A percentile compares a stretch with the other conserved stretches of the same genome.
Conservation (phyloP, 768 basidiomycete species). For the Peribolospora baueri region DNA sequence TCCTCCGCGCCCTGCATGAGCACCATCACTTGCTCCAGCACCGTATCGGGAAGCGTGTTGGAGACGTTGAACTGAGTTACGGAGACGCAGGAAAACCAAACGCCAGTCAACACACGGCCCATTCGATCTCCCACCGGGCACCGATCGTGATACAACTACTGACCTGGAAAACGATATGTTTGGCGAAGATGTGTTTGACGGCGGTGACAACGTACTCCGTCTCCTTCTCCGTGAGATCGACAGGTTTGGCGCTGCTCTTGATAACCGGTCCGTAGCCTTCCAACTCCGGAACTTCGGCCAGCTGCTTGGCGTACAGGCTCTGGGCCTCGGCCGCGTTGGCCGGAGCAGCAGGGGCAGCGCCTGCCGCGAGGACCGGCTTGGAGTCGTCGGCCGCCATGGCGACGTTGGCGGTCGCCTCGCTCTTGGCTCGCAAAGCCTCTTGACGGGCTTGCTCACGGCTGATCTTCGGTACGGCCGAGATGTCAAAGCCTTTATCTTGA, state of each 20-base stretch:
- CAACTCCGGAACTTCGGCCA: conserved; percentile 66
- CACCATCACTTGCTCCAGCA: conserved; percentile 79
- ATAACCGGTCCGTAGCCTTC: conserved; percentile 60
- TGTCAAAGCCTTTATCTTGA: conserved; percentile 50
- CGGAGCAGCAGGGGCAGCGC: conserved; percentile 40
- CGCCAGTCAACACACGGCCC: conserved; percentile 1
- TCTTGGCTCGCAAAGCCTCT: conserved; percentile 55
- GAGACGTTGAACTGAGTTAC: conserved; percentile 67
- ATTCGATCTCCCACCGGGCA: not conserved
- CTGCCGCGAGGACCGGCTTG: conserved; percentile 27
- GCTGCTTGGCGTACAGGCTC: conserved; percentile 64
- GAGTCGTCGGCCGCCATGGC: conserved; percentile 33
- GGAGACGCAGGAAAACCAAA: not conserved
- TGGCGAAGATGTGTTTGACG: conserved; percentile 89
- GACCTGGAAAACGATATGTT: conserved; percentile 92
- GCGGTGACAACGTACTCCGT: conserved; percentile 94
- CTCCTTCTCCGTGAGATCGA: conserved; percentile 79
- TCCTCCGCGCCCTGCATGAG: conserved; percentile 62
- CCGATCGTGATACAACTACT: conserved; percentile 11
- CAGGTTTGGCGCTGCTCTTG: conserved; percentile 55
- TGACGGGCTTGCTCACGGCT: conserved; percentile 76
- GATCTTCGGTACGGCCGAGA: conserved; percentile 68
- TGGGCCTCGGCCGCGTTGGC: conserved; percentile 57
- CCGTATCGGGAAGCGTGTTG: conserved; percentile 85
- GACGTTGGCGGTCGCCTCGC: conserved; percentile 21